Conservation (phyloP, 1,284 basidiomycete species). For the Mycena citricolor region DNA sequence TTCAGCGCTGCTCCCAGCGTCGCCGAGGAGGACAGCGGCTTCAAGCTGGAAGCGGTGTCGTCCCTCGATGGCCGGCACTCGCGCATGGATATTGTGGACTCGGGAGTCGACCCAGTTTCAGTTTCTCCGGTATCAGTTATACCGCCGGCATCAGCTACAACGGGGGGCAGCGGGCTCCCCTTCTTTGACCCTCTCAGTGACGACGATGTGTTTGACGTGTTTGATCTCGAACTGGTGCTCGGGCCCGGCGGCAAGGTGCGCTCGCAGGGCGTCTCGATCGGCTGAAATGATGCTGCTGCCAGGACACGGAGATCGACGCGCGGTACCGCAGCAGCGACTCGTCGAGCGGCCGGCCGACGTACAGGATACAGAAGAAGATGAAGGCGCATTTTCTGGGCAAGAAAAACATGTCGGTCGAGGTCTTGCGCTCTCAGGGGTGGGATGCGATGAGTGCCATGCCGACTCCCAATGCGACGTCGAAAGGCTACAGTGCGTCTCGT, state of each 20-base stretch:
- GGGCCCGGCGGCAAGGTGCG: conserved; percentile 21
- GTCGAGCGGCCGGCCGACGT: conserved; percentile 23
- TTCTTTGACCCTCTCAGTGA: conserved; percentile 20
- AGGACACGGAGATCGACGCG: conserved; percentile 20
- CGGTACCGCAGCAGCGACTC: conserved; percentile 20
- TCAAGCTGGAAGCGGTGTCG: not conserved
- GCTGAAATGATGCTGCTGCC: conserved; percentile 1
- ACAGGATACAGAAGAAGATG: conserved; percentile 24
- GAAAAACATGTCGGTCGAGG: conserved; percentile 24
- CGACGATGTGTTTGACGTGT: conserved; percentile 26
- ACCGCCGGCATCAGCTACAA: not conserved
- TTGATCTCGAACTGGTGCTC: conserved; percentile 24
- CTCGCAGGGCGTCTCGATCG: not conserved
- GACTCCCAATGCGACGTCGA: conserved; percentile 9
- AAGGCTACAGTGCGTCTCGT: conserved; percentile 18
- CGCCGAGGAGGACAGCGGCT: not conserved
- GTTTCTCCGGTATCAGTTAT: too few species aligned
- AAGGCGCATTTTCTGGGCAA: conserved; percentile 24
- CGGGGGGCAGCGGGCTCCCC: not conserved
- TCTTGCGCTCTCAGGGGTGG: conserved; percentile 24
- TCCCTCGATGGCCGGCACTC: conserved; percentile 4
- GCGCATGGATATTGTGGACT: conserved; percentile 8
- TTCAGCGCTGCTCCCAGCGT: not conserved
- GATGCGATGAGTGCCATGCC: conserved; percentile 14
- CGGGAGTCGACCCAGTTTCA: too few species aligned